Percentiles rank a stretch among this genome's conserved stretches.
These are phyloP conservation scores for Phlyctochytrium planicorne DNA, from an alignment of 192 early-diverging fungal genomes.

Conservation along the genomic window DNA sequence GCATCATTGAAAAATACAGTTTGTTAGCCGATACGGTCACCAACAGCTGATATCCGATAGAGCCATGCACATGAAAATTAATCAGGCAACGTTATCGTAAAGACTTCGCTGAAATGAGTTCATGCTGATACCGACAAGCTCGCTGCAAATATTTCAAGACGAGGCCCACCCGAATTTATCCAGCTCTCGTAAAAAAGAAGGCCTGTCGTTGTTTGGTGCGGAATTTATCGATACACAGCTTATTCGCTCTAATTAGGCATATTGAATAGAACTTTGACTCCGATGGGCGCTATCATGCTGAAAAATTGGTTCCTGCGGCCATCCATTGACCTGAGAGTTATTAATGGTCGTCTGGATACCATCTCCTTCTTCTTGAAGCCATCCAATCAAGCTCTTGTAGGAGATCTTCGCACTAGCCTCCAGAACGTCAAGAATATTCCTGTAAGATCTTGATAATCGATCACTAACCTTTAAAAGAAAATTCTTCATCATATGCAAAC, in stretches of 20 bases:
- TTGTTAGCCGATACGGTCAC: slow-evolving; percentile 17
- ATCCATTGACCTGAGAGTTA: slow-evolving; percentile 39
- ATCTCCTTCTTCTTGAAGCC: slow-evolving; percentile 52
- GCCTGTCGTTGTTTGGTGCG: slow-evolving; percentile 74
- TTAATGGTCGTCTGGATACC: slow-evolving; percentile 55
- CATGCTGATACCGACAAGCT: too few relatives aligned
- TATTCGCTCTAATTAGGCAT: slow-evolving; percentile 42
- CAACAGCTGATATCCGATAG: slow-evolving; percentile 8
- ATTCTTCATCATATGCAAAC: slow-evolving; percentile 39
- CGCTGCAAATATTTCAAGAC: slow-evolving; percentile 73
- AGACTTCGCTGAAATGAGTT: slow-evolving; percentile 12
- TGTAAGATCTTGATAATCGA: slow-evolving; percentile 11
- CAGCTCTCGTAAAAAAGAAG: slow-evolving; percentile 62
- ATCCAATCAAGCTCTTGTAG: slow-evolving; percentile 40
- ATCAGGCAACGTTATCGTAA: slow-evolving; percentile 59
- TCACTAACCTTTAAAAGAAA: slow-evolving; percentile 17
- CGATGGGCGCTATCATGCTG: slow-evolving; percentile 54
- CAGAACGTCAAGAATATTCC: slow-evolving; percentile 37
- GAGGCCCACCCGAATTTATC: slow-evolving; percentile 84
- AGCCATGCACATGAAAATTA: slow-evolving; percentile 51
- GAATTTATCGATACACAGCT: background rate
- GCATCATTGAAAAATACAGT: slow-evolving; percentile 37
- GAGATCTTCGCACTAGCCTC: slow-evolving; percentile 44
- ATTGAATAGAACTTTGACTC: slow-evolving; percentile 61
- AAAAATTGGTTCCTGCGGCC: slow-evolving; percentile 72